A percentile compares a stretch with the other conserved stretches of the same genome.
Conservation (phyloP, 305 asterid species). For the Vinca major region DNA sequence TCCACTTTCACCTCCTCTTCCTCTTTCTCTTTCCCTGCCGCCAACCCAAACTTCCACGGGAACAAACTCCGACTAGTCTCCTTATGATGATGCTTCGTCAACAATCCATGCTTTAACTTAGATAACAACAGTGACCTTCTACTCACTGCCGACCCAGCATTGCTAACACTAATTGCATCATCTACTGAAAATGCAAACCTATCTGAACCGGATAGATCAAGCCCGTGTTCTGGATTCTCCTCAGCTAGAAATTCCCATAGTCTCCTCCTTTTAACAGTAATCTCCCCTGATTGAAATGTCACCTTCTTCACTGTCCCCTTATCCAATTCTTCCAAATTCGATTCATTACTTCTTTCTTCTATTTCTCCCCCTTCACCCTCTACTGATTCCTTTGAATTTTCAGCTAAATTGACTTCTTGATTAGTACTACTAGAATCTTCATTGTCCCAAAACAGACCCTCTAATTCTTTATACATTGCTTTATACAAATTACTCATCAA, state of each 20-base stretch:
- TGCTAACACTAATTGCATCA: constrained; percentile 76
- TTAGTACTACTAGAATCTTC: constrained; percentile 31
- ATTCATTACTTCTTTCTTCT: constrained; percentile 34
- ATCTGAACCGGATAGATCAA: constrained; percentile 97
- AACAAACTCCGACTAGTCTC: constrained; percentile 46
- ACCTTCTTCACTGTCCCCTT: constrained; percentile 45
- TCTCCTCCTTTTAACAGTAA: constrained; percentile 75
- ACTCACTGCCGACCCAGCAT: constrained; percentile 68
- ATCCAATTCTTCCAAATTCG: constrained; percentile 19
- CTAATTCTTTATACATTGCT: constrained; percentile 77
- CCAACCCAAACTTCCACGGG: constrained; percentile 88
- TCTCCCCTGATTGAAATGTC: constrained; percentile 54
- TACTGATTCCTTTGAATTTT: constrained; percentile 26
- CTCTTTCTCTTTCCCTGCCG: constrained; percentile 42
- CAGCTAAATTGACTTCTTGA: constrained; percentile 26
- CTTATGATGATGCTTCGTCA: constrained; percentile 47
- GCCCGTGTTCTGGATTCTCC: constrained; percentile 78
- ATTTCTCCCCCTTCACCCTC: constrained; percentile 28
- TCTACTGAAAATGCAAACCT: constrained; percentile 93
- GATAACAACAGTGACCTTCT: constrained; percentile 74
- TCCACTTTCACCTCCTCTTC: constrained; percentile 38
- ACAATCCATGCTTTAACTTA: constrained; percentile 72
- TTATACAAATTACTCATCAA: constrained; percentile 83
- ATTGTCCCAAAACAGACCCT: constrained; percentile 92
- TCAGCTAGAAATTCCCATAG: constrained; percentile 90